Conservation (phyloP, 129 eudicot species). For the Saposhnikovia divaricata region DNA sequence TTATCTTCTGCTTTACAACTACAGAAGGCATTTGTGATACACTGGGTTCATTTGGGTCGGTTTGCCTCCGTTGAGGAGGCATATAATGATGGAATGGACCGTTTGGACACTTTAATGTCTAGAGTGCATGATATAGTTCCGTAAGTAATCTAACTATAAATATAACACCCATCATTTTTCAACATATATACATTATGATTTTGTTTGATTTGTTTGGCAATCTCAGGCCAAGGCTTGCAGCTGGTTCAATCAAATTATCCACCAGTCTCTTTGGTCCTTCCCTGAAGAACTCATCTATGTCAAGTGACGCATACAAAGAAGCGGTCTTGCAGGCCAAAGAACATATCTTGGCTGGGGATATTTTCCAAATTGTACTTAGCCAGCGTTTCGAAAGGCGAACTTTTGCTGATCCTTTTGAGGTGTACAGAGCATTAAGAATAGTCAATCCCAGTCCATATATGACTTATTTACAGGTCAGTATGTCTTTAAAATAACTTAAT, state of each 20-base stretch:
- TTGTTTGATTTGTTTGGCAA: conserved; percentile 17
- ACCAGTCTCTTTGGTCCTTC: conserved; percentile 79
- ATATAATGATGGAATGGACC: conserved; percentile 53
- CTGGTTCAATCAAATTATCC: conserved; percentile 72
- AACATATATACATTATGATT: conserved; percentile 4
- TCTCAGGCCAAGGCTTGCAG: conserved; percentile 79
- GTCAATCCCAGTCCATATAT: conserved; percentile 99
- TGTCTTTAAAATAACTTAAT: conserved; percentile 9
- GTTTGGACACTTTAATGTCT: conserved; percentile 64
- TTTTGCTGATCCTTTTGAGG: conserved; percentile 98
- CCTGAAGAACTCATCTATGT: conserved; percentile 72
- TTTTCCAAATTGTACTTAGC: conserved; percentile 95
- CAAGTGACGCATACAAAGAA: conserved; percentile 68
- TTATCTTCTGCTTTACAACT: conserved; percentile 8
- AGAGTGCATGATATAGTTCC: conserved; percentile 81
- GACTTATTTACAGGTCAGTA: conserved; percentile 79
- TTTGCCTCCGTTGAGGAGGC: conserved; percentile 75
- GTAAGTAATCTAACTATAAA: conserved; percentile 33
- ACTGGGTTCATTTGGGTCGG: conserved; percentile 81
- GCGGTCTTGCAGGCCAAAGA: conserved; percentile 92
- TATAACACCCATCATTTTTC: neutral
- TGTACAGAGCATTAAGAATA: conserved; percentile 88
- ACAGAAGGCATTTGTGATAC: conserved; percentile 88
- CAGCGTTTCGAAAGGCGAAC: conserved; percentile 95
- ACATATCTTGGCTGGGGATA: conserved; percentile 96